These are phyloP conservation scores for Ophiosphaerella herpotricha DNA, from an alignment of 2,329 filamentous ascomycete genomes.

Conservation along the genomic window DNA sequence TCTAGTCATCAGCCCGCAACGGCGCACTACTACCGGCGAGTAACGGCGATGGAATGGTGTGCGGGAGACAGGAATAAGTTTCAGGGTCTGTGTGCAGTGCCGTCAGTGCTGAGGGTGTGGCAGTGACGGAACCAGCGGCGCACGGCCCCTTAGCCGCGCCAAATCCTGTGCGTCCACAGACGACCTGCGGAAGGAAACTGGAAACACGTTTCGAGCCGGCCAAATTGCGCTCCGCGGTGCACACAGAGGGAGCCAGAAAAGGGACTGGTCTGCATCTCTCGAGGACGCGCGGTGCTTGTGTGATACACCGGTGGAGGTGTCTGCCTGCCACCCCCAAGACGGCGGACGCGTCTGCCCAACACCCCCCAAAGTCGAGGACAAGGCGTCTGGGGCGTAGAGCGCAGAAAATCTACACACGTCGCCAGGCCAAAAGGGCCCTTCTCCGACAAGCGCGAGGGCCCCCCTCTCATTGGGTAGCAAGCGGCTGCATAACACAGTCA, in stretches of 20 bases:
- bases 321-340: conserved; percentile 3
- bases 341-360: conserved; percentile 7
- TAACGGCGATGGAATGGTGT: conserved; percentile 6
- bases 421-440: conserved; percentile 2
- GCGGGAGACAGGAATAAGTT: conserved; percentile 34
- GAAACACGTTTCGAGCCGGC: too few relatives aligned
- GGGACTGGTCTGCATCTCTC: not conserved
- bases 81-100: conserved; percentile 23
- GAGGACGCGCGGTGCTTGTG: too few relatives aligned
- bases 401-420: too few relatives aligned
- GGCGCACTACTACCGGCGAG: conserved; percentile 22
- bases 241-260: not conserved
- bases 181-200: too few relatives aligned
- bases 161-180: not conserved
- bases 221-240: too few relatives aligned
- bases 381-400: not conserved
- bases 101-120: conserved; percentile 18
- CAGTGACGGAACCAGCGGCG: conserved; percentile 28
- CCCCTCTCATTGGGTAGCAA: conserved; percentile 20
- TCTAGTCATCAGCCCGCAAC: conserved; percentile 33
- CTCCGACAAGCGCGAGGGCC: conserved; percentile 11
- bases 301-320: not conserved
- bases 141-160: conserved; percentile 3
- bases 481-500: conserved; percentile 33
- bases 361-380: not conserved